Conservation (phyloP, 2,329 filamentous ascomycete species). For the Huntiella omanensis region DNA sequence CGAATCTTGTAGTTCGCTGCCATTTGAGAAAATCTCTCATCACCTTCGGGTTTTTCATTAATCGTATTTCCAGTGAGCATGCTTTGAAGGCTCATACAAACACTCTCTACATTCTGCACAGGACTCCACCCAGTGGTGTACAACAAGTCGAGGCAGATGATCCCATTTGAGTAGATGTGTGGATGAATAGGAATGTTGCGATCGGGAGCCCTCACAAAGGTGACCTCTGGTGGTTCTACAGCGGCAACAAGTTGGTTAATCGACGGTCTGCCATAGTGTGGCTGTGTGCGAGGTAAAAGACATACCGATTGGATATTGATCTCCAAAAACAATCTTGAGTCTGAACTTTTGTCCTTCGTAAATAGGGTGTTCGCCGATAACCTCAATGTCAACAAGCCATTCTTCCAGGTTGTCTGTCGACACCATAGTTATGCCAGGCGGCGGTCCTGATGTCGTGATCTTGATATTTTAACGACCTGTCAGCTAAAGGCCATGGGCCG, state of each 20-base stretch:
- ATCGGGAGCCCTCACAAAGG: slow-evolving; percentile 41
- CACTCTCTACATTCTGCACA: slow-evolving; percentile 89
- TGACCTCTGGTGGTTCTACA: slow-evolving; percentile 82
- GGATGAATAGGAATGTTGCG: slow-evolving; percentile 79
- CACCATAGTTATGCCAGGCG: slow-evolving; percentile 59
- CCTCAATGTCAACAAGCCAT: slow-evolving; percentile 83
- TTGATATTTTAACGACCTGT: not conserved
- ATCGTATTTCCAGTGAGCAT: slow-evolving; percentile 94
- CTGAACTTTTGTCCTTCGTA: slow-evolving; percentile 67
- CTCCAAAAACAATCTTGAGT: slow-evolving; percentile 70
- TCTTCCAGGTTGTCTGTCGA: slow-evolving; percentile 67
- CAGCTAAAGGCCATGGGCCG: too few relatives aligned
- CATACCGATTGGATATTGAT: slow-evolving; percentile 76
- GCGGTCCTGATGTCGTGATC: slow-evolving; percentile 21
- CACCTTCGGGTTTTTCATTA: slow-evolving; percentile 75
- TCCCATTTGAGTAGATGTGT: slow-evolving; percentile 95
- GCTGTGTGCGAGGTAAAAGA: not conserved
- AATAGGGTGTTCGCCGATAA: slow-evolving; percentile 77
- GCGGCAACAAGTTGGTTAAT: not conserved
- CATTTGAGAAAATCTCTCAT: slow-evolving; percentile 69
- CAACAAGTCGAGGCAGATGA: slow-evolving; percentile 91
- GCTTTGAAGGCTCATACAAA: slow-evolving; percentile 94
- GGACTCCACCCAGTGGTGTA: slow-evolving; percentile 83
- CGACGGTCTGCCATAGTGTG: not conserved
- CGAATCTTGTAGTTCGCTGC: slow-evolving; percentile 40